Base-by-base conservation (phyloP, 2,329 filamentous ascomycete genomes). In the Nothophoma quercina region DNA sequence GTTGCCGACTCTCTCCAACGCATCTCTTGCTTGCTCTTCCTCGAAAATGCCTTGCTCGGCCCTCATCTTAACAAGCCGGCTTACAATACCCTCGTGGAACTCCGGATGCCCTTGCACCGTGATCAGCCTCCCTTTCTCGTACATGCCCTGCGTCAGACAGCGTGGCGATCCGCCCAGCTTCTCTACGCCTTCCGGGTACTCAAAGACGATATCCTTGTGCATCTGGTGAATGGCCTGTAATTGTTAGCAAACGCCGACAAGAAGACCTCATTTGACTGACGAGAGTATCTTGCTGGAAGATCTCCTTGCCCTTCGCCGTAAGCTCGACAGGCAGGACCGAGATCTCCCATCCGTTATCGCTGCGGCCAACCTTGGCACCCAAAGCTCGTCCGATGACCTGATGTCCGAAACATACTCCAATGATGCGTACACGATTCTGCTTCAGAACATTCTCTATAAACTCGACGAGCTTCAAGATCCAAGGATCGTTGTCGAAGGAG, bases 101-200 rank as follows among this genome's bases (percentile, higher is more conserved):
- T 96, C 92, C 0, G 91, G 92, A 72, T 96, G 91, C 5, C 91
- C 91, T 77, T 96, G 91, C 1, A 96, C 84, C 0, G 90, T 87
- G 55, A 96, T 87, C 55, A 90, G 78, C 28, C 82, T 81, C 33
- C 81, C 78, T 7, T 86, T 83, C 16, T 81, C 74, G 69, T 95
- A 89, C 83, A 96, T 91, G 56, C 87, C 89, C 73, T 96, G 91
- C n/a, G 91, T 86, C 8, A 81, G 76, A 76, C 91, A 96, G 36
- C 80, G 75, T 3, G 82, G 80, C 2, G 88, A 89, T 32, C 80
- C 82, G 2, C 85, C 91, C 2, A 96, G 79, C 2, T 79, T 74
- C 49, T 87, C 79, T 2, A 88, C 83, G 46, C 81, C 84, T 5
- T 79, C 67, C 0, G 91, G 90, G 47, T 85, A 85, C 18, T 80